Evolutionary conservation across 2,329 filamentous ascomycete genomes (phyloP).

Genomic region (Penicillium sp.): DNA sequence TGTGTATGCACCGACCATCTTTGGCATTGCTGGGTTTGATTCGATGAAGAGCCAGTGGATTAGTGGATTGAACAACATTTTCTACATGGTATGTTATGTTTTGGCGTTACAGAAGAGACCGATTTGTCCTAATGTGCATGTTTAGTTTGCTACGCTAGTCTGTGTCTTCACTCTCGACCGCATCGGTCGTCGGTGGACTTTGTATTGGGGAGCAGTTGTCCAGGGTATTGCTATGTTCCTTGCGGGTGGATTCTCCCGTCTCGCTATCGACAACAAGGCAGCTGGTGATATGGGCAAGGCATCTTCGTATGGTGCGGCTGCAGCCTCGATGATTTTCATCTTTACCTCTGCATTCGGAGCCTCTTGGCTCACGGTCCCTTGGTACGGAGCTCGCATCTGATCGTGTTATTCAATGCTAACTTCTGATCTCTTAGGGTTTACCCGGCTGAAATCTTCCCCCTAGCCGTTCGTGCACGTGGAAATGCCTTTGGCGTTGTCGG

Average conservation of each 20-base stretch:
- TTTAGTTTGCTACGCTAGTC: conserved; percentile 63
- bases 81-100: conserved; percentile 52
- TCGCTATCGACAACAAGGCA: conserved; percentile 52
- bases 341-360: conserved; percentile 66
- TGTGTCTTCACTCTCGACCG: conserved; percentile 69
- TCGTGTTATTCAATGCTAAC: background rate
- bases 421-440: conserved; percentile 49
- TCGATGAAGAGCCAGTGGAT: conserved; percentile 64
- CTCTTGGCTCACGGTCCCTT: conserved; percentile 62
- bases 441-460: conserved; percentile 71
- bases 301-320: conserved; percentile 60
- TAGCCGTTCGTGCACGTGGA: conserved; percentile 69
- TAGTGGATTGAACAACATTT: conserved; percentile 57
- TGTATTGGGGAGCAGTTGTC: conserved; percentile 66
- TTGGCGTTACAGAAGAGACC: background rate
- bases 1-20: conserved; percentile 59
- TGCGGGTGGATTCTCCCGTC: conserved; percentile 61
- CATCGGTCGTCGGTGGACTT: conserved; percentile 67
- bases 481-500: conserved; percentile 76
- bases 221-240: conserved; percentile 68
- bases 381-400: conserved; percentile 21
- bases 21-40: conserved; percentile 66
- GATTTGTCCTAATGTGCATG: background rate
- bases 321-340: conserved; percentile 69
- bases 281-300: conserved; percentile 50